Conservation (phyloP, 176 grass and related monocot species). For the Alloteropsis semialata region DNA sequence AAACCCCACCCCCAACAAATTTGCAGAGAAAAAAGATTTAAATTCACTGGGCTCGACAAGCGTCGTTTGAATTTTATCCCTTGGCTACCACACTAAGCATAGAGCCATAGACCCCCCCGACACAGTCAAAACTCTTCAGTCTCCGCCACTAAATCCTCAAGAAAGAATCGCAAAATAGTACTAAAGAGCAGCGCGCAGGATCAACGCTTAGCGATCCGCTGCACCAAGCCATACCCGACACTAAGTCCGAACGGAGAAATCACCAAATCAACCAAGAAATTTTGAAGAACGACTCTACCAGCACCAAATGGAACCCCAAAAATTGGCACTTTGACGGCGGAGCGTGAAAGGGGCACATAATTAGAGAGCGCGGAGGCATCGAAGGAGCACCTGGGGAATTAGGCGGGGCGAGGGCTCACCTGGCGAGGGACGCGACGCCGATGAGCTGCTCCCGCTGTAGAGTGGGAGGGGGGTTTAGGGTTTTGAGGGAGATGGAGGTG, state of each 20-base stretch:
- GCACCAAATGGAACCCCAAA: background rate
- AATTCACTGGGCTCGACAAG: background rate
- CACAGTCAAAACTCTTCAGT: background rate
- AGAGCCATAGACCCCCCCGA: background rate
- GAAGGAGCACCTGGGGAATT: background rate
- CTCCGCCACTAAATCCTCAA: background rate
- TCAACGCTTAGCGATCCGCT: background rate
- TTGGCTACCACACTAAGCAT: background rate
- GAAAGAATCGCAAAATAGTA: background rate
- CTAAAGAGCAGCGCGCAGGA: background rate
- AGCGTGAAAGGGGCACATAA: background rate
- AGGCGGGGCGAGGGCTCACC: conserved; percentile 1
- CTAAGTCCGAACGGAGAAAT: background rate
- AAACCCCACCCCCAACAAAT: background rate
- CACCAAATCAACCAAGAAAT: background rate
- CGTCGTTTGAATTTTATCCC: background rate
- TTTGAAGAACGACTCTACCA: background rate
- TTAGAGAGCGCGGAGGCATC: background rate
- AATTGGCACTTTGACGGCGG: background rate
- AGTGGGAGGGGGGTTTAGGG: conserved; percentile 4
- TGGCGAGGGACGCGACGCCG: background rate
- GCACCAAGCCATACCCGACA: background rate
- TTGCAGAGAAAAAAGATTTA: background rate
- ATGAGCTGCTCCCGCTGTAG: background rate
- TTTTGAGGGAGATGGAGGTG: conserved; percentile 28